Base-by-base conservation (phyloP, 2,329 filamentous ascomycete genomes). In the Colletotrichum sp. region DNA sequence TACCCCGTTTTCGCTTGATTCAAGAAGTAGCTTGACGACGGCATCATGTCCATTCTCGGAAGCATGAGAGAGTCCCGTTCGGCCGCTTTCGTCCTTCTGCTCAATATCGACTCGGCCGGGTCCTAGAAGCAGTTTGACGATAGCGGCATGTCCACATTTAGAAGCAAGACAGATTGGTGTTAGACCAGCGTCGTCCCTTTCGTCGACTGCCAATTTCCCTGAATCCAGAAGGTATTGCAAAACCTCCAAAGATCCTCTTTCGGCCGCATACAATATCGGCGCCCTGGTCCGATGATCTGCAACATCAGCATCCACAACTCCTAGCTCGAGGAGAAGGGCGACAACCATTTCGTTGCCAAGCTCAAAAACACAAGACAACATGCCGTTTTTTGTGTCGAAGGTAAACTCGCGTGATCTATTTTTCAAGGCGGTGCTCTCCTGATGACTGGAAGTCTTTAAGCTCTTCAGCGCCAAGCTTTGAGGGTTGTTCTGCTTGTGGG, bases 341-440 rank as follows among this genome's bases (percentile, higher is more conserved):
- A n/a, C 30, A 2, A 64, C 3, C 16, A 1, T 64, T 36, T 0
- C 3, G 3, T 63, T 24, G 3, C 30, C 60, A 13, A 63, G 5
- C 3, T 39, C 60, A 10, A 0, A n/a, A 1, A 12, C n/a, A 36
- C 18, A 0, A 1, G 5, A 7, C 0, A 64, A 26, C 1, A 64
- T 4, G 7, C 60, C n/a, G 1, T 18, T 36, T 9, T 24, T 39
- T 0, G 6, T 8, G 0, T 2, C 2, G 13, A 36, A 26, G 1
- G 7, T 26, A 24, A 24, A 24, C 24, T 24, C 24, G 24, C 24
- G 24, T 24, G 24, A 24, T 24, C 24, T 24, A 24, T 24, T 24
- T 24, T 24, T 24, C 24, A 24, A 24, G 24, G 24, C 24, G 24
- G 24, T 24, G 24, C 24, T 24, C 24, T 24, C 24, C 24, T 24